These are phyloP conservation scores for Puccinia coronata DNA, from an alignment of 1,284 basidiomycete species.

Conservation along the genomic window DNA sequence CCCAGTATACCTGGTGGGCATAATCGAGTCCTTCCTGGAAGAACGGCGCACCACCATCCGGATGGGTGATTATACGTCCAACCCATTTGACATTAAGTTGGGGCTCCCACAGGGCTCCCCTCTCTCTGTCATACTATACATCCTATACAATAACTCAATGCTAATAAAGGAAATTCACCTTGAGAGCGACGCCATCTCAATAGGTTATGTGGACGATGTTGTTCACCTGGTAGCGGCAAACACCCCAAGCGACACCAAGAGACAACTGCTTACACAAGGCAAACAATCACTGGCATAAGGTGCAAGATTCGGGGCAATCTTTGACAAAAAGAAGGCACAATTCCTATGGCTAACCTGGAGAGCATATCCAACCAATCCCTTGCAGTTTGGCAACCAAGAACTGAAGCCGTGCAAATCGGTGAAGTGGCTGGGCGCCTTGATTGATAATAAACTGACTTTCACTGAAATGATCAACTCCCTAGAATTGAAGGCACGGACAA, in stretches of 20 bases:
- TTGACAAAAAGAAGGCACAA: neutral
- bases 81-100: neutral
- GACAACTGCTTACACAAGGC: neutral
- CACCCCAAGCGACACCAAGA: too few relatives aligned
- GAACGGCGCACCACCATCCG: neutral
- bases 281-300: neutral
- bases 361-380: neutral
- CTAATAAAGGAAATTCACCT: neutral
- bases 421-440: neutral
- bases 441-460: neutral
- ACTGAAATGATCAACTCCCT: neutral
- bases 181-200: neutral
- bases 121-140: slow-evolving; percentile 11
- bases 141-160: slow-evolving; percentile 13
- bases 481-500: neutral
- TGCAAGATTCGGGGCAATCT: neutral
- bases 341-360: neutral
- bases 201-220: slow-evolving; percentile 18
- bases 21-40: too few relatives aligned
- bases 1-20: neutral
- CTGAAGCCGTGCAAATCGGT: neutral
- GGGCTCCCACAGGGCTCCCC: slow-evolving; percentile 28
- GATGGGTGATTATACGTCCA: neutral
- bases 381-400: neutral
- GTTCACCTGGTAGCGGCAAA: slow-evolving; percentile 5